Evolutionary conservation across 2,329 filamentous ascomycete genomes (phyloP).

Genomic region (Cadophora sp.): DNA sequence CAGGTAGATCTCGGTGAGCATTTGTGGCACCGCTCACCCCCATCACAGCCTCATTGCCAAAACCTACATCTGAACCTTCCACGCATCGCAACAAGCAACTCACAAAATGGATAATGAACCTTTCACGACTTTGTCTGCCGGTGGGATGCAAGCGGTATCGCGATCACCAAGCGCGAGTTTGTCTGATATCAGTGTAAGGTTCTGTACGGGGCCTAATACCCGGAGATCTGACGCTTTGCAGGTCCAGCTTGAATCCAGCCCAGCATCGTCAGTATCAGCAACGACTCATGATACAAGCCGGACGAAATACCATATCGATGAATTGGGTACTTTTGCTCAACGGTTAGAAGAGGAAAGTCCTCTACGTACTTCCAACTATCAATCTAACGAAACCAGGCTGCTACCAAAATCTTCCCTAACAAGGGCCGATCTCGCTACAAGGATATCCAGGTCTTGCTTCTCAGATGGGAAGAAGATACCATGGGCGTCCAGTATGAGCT

Average conservation of each 20-base stretch:
- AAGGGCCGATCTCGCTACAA: conserved; percentile 35
- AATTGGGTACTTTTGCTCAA: conserved; percentile 27
- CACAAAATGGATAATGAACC: not conserved
- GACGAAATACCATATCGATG: conserved; percentile 30
- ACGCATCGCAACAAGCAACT: not conserved
- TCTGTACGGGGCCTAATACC: not conserved
- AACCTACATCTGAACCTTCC: not conserved
- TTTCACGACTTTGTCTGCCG: conserved; percentile 4
- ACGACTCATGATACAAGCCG: conserved; percentile 30
- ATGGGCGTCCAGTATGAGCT: conserved; percentile 29
- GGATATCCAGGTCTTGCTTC: conserved; percentile 34
- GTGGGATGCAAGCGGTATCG: conserved; percentile 10
- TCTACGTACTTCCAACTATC: not conserved
- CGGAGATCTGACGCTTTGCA: not conserved
- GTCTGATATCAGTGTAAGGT: not conserved
- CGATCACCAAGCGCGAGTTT: not conserved
- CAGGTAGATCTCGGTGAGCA: conserved; percentile 1
- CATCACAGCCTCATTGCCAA: not conserved
- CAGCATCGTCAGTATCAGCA: conserved; percentile 3
- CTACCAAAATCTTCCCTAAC: conserved; percentile 34
- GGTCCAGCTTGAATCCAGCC: not conserved
- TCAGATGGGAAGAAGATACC: conserved; percentile 35
- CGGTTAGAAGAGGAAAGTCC: conserved; percentile 25
- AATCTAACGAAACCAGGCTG: conserved; percentile 25
- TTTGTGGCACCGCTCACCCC: not conserved